Evolutionary conservation across 2,329 filamentous ascomycete species (phyloP), one percentile per base, ranked within the genome.

Genomic region (Colletotrichum australisinense): DNA sequence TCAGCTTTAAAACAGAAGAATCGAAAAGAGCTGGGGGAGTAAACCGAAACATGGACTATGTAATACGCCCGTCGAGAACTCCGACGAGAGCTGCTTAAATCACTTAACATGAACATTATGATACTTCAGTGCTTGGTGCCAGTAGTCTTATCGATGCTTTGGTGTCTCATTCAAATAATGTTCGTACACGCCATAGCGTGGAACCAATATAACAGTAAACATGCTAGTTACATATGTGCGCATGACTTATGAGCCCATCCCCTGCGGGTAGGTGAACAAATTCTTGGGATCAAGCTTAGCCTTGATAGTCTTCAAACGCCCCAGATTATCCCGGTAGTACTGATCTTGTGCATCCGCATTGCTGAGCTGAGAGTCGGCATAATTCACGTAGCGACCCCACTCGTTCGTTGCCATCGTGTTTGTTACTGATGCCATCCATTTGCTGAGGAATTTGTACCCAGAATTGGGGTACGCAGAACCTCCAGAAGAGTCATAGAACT

Each of bases 321-420:
- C 77, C 30, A 86, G 76, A 63, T 79, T 86, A 60, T 77, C 78
- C 6, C 86, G 81, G 74, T 86, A 89, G 79, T 89, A 89, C 74
- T 87, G 78, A 72, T 84, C 78, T 74, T 87, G 84, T 3, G 88
- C 88, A n/a, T 82, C 82, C 2, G 81, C 81, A n/a, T 83, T 81
- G 76, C 82, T 81, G 70, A 88, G 81, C 56, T 80, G 83, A 0
- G 87, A 83, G 76, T 90, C 88, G 4, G 87, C 84, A 65, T 89
- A 90, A 81, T 89, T 89, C 75, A 86, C 80, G 74, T 89, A 90
- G 70, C 85, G 86, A 22, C 85, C 86, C 79, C 86, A 87, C 8
- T 80, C 76, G 1, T 79, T 81, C 14, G 79, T 78, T 7, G 52
- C 19, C 78, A 84, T 80, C n/a, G 77, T 78, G 14, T 79, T 77